phyloP scores from a whole-genome alignment of 768 basidiomycete genomes.

The Hemileccinum rubropunctum region DNA sequence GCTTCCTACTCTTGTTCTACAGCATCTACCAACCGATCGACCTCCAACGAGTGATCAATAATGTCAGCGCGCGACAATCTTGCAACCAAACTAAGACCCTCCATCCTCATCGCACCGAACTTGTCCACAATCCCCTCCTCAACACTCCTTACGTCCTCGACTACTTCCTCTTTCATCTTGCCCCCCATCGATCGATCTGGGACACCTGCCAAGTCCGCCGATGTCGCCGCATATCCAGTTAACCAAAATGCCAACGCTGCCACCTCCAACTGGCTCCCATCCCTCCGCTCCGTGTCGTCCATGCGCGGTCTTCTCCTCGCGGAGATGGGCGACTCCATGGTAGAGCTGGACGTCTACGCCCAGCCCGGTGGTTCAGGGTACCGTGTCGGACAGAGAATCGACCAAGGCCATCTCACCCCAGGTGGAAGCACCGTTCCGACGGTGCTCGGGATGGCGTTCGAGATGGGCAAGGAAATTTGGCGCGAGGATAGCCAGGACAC shows the following conservation, averaged over 20 bases:
- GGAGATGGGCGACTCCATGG: conserved; percentile 47
- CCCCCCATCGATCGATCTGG: conserved; percentile 15
- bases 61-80: conserved; percentile 14
- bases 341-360: conserved; percentile 39
- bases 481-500: conserved; percentile 11
- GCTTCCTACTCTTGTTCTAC: conserved; percentile 10
- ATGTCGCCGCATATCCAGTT: conserved; percentile 15
- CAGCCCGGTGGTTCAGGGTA: conserved; percentile 37
- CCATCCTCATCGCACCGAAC: conserved; percentile 18
- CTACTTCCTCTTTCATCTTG: conserved; percentile 24
- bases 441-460: conserved; percentile 8
- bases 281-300: conserved; percentile 34
- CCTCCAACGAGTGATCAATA: conserved; percentile 9
- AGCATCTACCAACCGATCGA: conserved; percentile 11
- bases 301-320: conserved; percentile 50
- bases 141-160: conserved; percentile 21
- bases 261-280: conserved; percentile 19
- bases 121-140: conserved; percentile 30
- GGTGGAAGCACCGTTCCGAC: conserved; percentile 23
- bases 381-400: conserved; percentile 40
- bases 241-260: conserved; percentile 3
- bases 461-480: conserved; percentile 23
- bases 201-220: conserved; percentile 13
- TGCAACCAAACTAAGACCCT: conserved; percentile 6
- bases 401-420: conserved; percentile 30